Evolutionary conservation across 163 green algal species (phyloP).

Genomic region (Scenedesmus sp.): DNA sequence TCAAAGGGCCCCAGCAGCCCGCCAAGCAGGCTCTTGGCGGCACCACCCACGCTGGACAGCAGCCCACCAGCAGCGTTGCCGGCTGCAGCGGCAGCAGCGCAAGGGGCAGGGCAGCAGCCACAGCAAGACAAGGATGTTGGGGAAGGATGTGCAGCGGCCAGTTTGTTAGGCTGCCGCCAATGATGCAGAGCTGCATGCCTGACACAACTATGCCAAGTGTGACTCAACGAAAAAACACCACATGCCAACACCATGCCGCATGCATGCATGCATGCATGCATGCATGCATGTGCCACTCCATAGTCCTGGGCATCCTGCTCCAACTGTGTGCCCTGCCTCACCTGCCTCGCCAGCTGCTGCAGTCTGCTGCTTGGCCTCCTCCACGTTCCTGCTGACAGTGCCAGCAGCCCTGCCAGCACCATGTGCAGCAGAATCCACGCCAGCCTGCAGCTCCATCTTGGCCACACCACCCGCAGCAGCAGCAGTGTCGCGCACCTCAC

Average conservation of each 20-base stretch:
- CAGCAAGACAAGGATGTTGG: neutral
- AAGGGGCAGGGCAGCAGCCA: neutral
- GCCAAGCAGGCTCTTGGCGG: constrained; percentile 43
- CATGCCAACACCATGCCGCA: neutral
- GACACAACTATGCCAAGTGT: no score
- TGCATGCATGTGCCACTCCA: neutral
- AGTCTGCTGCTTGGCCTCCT: neutral
- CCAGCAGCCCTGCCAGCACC: constrained; percentile 23
- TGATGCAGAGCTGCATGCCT: no score
- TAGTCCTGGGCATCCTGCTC: no score
- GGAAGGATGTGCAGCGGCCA: no score
- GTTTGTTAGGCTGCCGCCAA: no score
- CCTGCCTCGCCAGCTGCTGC: neutral
- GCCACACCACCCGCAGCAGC: neutral
- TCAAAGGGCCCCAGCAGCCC: constrained; percentile 47
- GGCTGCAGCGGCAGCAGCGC: neutral
- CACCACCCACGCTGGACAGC: constrained; percentile 24
- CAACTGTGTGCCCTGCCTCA: neutral
- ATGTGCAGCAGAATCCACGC: constrained; percentile 19
- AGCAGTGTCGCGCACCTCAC: neutral
- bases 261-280: neutral
- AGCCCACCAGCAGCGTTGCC: constrained; percentile 18
- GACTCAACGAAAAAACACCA: neutral
- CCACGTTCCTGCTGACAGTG: neutral
- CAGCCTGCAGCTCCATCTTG: constrained; percentile 8